Evolutionary conservation across 2,329 filamentous ascomycete genomes (phyloP), one percentile per base, ranked within the genome.

Genomic region (Neofusicoccum cordaticola): DNA sequence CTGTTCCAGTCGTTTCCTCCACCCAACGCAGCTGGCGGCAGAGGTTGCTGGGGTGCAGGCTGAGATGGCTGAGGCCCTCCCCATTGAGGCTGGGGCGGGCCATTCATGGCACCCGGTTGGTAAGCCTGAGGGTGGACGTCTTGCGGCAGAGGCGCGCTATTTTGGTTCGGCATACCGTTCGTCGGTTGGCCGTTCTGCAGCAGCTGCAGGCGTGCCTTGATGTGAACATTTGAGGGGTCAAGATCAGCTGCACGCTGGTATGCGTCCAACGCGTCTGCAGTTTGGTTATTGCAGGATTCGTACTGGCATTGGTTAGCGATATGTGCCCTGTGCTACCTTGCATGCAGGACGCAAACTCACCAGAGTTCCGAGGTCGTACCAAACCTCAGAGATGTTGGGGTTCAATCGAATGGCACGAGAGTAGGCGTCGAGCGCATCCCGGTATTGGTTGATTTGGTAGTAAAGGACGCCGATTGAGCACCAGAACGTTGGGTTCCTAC

Each of bases 381-480:
- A 99, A 60, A 99, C 95, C 78, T 99, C 95, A 1, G 93, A 97
- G 69, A 99, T 98, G 82, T 96, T 97, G 4, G 95, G 95, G 76
- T 98, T 99, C 71, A 99, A 81, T 64, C 95, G 90, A 72, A 98
- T 99, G 52, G 95, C 95, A 66, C 95, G 91, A 67, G 93, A 97
- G 79, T 98, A 99, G 44, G 95, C 95, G 81, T 99, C 95, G 62
- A 99, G 86, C 2, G 95, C 95, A 82, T 99, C 95, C 66, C 95
- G 89, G 80, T 99, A 99, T 81, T 99, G 95, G 79, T 98, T 99
- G 82, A 99, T 99, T 80, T 98, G 95, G 81, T 98, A 99, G 78
- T 99, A 99, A 66, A 99, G 85, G 15, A 99, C 95, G 76, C 95
- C 95, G 75, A 99, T 99, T 9, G 94, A 98, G 82, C 95, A 98